Percentiles rank a stretch among this genome's conserved stretches.
These are phyloP conservation scores for Piromyces sp. DNA, from an alignment of 192 early-diverging fungal species.

Conservation along the genomic window DNA sequence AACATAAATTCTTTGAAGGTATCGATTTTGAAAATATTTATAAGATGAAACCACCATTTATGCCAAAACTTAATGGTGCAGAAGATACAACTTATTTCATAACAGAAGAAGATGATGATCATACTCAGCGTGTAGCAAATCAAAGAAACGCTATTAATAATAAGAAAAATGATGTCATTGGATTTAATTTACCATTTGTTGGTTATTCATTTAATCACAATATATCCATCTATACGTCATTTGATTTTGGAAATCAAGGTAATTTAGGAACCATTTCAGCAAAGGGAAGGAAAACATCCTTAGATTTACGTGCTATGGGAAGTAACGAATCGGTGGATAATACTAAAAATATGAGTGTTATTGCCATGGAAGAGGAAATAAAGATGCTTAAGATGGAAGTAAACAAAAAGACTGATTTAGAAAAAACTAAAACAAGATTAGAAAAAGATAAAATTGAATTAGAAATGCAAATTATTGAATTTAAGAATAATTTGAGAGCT, in stretches of 20 bases:
- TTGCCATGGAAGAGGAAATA: neutral
- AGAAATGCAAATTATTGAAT: neutral
- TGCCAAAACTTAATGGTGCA: neutral
- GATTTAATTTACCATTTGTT: neutral
- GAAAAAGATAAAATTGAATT: neutral
- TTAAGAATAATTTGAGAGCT: neutral
- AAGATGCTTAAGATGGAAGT: neutral
- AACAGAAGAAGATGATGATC: neutral
- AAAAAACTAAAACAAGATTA: neutral
- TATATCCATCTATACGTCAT: neutral
- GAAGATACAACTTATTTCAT: neutral
- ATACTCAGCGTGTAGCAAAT: neutral
- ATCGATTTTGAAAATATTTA: neutral
- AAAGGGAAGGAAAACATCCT: neutral
- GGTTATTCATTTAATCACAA: neutral
- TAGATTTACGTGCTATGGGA: neutral
- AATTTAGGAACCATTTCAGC: neutral
- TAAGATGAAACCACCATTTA: neutral
- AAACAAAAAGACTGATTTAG: neutral
- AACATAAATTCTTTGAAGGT: conserved; percentile 42
- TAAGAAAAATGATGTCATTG: neutral
- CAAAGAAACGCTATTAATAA: neutral
- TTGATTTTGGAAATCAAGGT: neutral
- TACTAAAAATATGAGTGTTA: neutral
- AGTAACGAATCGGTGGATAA: neutral